Evolutionary conservation across 2,329 filamentous ascomycete species (phyloP).

Genomic region (Talaromyces islandicus): DNA sequence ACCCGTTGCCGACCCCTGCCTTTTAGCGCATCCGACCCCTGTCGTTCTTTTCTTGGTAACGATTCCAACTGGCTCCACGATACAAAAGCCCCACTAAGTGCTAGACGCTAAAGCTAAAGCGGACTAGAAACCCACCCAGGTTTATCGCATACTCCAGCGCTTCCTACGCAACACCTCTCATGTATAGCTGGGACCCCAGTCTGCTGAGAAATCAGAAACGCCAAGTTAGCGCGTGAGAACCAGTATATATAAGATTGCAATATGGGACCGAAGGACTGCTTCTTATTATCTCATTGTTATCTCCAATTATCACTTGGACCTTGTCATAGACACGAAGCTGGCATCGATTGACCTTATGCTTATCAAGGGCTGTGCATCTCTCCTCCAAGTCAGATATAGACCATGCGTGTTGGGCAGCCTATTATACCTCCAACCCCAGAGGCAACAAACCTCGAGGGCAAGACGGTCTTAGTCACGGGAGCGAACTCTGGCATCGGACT

Average conservation of each 20-base stretch:
- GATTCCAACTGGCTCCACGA: not conserved
- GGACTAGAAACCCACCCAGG: not conserved
- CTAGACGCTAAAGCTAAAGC: not conserved
- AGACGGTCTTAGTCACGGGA: constrained; percentile 46
- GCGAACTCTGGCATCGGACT: constrained; percentile 46
- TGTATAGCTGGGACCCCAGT: not conserved
- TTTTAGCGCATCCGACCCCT: constrained; percentile 1
- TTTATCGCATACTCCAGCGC: too few species aligned
- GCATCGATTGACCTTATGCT: too few species aligned
- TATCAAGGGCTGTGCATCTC: too few species aligned
- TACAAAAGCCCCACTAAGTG: not conserved
- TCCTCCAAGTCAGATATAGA: not conserved
- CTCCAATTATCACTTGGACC: too few species aligned
- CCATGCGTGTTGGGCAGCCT: not conserved
- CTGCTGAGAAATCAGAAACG: not conserved
- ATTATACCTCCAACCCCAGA: not conserved
- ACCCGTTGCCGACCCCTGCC: not conserved
- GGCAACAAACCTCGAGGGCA: constrained; percentile 17
- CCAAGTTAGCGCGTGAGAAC: not conserved
- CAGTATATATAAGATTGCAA: not conserved
- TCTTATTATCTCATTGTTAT: not conserved
- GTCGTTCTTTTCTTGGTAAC: not conserved
- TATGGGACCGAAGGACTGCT: not conserved
- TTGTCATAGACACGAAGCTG: too few species aligned
- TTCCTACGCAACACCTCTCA: too few species aligned